Evolutionary conservation across 768 basidiomycete species (phyloP).

Genomic region (Obba rivulosa): DNA sequence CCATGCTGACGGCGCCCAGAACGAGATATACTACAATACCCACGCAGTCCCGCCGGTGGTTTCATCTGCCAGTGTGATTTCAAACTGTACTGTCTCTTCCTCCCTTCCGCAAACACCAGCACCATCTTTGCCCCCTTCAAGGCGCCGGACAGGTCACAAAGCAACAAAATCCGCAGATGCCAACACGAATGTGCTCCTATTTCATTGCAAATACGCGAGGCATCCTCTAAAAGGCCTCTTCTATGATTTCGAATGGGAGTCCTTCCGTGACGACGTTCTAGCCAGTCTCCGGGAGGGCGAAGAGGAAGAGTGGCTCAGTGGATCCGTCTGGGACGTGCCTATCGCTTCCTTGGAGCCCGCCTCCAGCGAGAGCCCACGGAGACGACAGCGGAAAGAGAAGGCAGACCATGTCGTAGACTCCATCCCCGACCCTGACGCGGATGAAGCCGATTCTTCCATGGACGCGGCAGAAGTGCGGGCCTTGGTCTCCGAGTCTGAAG

Average conservation of each 20-base stretch:
- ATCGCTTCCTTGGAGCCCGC: conserved; percentile 5
- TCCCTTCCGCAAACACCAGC: background rate
- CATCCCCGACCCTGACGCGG: conserved; percentile 2
- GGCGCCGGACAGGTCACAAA: background rate
- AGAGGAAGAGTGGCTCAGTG: conserved; percentile 1
- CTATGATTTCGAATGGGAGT: conserved; percentile 57
- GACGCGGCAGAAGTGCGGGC: conserved; percentile 6
- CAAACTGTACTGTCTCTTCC: conserved; percentile 42
- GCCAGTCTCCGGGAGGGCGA: conserved; percentile 8
- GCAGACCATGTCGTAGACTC: too few relatives aligned
- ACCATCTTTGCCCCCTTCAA: too few relatives aligned
- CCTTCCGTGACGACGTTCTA: conserved; percentile 38
- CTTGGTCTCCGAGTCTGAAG: conserved; percentile 1
- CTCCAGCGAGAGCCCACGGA: conserved; percentile 4
- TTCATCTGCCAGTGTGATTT: conserved; percentile 45
- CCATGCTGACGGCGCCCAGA: conserved; percentile 32
- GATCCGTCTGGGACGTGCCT: conserved; percentile 15
- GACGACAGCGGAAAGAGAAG: conserved; percentile 5
- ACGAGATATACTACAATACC: conserved; percentile 67
- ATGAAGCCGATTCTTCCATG: conserved; percentile 6
- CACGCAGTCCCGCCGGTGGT: conserved; percentile 43
- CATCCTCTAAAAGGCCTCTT: conserved; percentile 56
- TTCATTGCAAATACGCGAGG: conserved; percentile 56
- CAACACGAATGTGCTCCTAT: conserved; percentile 16
- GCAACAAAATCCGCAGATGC: background rate